phyloP scores from a whole-genome alignment of 2,329 filamentous ascomycete genomes.

The Fusarium hostae region DNA sequence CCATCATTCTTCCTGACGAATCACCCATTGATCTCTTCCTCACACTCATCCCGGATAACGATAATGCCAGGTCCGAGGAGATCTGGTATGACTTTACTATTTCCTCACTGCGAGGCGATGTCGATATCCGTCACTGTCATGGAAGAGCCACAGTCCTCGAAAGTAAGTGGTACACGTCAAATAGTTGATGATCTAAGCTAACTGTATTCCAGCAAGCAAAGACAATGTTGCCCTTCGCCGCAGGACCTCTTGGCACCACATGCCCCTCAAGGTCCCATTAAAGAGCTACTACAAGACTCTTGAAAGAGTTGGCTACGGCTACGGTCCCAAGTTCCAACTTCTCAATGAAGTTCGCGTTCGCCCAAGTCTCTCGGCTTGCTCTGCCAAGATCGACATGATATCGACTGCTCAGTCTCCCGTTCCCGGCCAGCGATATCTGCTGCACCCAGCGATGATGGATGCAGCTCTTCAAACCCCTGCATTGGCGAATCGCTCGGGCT shows the following conservation, averaged over 20 bases:
- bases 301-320: constrained; percentile 39
- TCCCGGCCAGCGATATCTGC: constrained; percentile 37
- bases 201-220: background rate
- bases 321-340: constrained; percentile 41
- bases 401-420: constrained; percentile 29
- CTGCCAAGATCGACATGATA: constrained; percentile 38
- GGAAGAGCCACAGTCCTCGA: constrained; percentile 30
- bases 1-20: constrained; percentile 41
- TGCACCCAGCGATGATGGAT: constrained; percentile 42
- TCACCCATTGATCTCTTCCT: constrained; percentile 37
- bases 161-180: constrained; percentile 9
- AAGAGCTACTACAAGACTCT: constrained; percentile 42
- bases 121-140: constrained; percentile 40
- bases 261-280: constrained; percentile 36
- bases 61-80: constrained; percentile 30
- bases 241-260: constrained; percentile 39
- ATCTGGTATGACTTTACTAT: constrained; percentile 41
- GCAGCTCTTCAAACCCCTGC: constrained; percentile 40
- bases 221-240: background rate
- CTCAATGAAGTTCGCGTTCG: constrained; percentile 38
- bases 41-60: constrained; percentile 32
- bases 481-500: constrained; percentile 35
- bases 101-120: constrained; percentile 39
- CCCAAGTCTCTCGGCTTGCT: constrained; percentile 33
- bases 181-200: background rate